Percentiles rank a stretch among this genome's conserved stretches.
phyloP scores from a whole-genome alignment of 164 flowering plant species.

The Pachysandra terminalis region DNA sequence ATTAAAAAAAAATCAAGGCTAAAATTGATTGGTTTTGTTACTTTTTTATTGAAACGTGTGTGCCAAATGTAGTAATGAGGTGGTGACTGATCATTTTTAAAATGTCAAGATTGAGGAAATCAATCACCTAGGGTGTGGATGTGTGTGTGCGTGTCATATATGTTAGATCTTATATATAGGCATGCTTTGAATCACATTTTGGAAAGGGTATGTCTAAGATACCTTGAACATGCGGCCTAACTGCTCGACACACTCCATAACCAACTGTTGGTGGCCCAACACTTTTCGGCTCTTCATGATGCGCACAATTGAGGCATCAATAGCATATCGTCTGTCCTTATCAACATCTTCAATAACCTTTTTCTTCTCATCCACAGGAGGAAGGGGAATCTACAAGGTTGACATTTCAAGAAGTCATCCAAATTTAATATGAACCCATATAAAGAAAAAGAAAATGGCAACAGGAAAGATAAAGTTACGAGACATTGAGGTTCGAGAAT shows the following conservation, averaged over 20 bases:
- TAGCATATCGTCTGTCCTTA: conserved; percentile 88
- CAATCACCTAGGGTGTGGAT: too few relatives aligned
- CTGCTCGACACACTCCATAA: conserved; percentile 91
- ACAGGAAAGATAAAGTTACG: too few relatives aligned
- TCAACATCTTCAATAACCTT: conserved; percentile 92
- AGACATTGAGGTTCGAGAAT: too few relatives aligned
- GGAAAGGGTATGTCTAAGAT: background rate
- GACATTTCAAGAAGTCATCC: conserved; percentile 2
- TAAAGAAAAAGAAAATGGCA: background rate
- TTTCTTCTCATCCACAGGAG: conserved; percentile 87
- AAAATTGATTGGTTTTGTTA: too few relatives aligned
- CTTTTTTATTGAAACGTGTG: too few relatives aligned
- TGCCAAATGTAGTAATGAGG: too few relatives aligned
- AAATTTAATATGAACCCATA: conserved; percentile 4
- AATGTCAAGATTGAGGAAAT: too few relatives aligned
- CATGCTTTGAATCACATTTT: too few relatives aligned
- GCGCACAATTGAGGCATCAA: conserved; percentile 92
- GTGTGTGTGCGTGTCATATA: too few relatives aligned
- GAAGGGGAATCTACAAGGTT: conserved; percentile 65
- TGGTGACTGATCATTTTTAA: too few relatives aligned
- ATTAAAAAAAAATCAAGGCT: too few relatives aligned
- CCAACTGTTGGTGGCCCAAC: conserved; percentile 79
- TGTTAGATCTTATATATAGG: too few relatives aligned
- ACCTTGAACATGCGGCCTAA: conserved; percentile 92
- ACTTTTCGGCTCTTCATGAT: conserved; percentile 95